Conservation (phyloP, 2,329 filamentous ascomycete genomes). For the Fonsecaea monophora region DNA sequence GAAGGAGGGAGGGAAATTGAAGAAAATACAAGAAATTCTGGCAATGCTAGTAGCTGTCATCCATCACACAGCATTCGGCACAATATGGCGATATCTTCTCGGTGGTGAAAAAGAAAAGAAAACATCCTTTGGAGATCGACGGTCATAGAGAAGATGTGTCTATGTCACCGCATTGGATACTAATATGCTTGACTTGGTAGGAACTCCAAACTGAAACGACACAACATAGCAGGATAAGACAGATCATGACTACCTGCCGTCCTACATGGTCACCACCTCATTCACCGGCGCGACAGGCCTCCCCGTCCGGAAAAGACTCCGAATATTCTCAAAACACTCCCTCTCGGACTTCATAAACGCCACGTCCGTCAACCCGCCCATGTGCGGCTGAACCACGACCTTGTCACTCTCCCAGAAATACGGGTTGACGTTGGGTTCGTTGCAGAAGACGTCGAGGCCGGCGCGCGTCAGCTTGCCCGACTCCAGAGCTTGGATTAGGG, state of each 20-base stretch:
- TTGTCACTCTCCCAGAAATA: conserved; percentile 53
- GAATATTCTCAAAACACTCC: conserved; percentile 58
- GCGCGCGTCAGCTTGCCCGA: conserved; percentile 55
- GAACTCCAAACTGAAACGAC: neutral
- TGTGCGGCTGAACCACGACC: conserved; percentile 54
- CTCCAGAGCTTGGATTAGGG: conserved; percentile 56
- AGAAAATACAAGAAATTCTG: too few relatives aligned
- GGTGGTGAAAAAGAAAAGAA: too few relatives aligned
- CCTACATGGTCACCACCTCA: conserved; percentile 14
- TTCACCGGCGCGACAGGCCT: conserved; percentile 51
- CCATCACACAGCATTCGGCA: too few relatives aligned
- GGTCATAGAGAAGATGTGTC: too few relatives aligned
- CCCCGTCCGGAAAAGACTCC: conserved; percentile 49
- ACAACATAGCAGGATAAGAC: neutral
- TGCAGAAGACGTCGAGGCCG: conserved; percentile 57
- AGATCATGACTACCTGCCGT: too few relatives aligned
- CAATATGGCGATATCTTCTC: too few relatives aligned
- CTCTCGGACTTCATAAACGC: conserved; percentile 53
- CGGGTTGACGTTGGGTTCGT: conserved; percentile 54
- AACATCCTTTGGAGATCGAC: too few relatives aligned
- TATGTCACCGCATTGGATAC: too few relatives aligned
- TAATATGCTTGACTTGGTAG: neutral
- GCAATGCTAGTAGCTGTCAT: too few relatives aligned
- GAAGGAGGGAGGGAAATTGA: too few relatives aligned
- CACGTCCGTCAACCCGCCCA: conserved; percentile 54